Evolutionary conservation across 352 stramenopile genomes (phyloP).

Genomic region (Pythium phragmitis): DNA sequence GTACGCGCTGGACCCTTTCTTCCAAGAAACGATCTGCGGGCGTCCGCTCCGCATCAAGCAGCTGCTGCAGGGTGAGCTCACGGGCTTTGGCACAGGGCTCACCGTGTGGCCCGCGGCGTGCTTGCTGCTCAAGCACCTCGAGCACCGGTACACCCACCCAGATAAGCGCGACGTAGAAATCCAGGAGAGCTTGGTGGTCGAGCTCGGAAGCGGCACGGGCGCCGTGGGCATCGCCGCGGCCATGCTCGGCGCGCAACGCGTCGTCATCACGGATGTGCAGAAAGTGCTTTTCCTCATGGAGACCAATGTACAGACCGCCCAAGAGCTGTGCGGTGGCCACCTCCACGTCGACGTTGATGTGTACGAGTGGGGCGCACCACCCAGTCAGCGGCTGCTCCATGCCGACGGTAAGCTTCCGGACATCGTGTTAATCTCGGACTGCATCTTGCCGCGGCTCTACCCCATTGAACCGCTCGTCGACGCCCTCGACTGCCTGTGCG

Average conservation of each 20-base stretch:
- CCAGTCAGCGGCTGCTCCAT: slow-evolving; percentile 35
- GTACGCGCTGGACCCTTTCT: slow-evolving; percentile 67
- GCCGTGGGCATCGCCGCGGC: slow-evolving; percentile 87
- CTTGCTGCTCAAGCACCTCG: slow-evolving; percentile 77
- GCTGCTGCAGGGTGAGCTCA: slow-evolving; percentile 75
- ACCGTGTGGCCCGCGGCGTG: slow-evolving; percentile 84
- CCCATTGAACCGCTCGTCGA: slow-evolving; percentile 93
- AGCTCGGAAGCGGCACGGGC: slow-evolving; percentile 92
- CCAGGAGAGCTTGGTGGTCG: slow-evolving; percentile 64
- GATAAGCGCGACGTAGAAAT: slow-evolving; percentile 10
- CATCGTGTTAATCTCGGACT: slow-evolving; percentile 93
- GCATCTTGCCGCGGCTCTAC: slow-evolving; percentile 95
- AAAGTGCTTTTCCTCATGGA: slow-evolving; percentile 88
- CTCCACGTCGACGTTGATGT: slow-evolving; percentile 61
- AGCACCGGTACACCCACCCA: slow-evolving; percentile 40
- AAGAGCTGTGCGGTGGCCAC: slow-evolving; percentile 26
- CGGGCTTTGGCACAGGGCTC: slow-evolving; percentile 75
- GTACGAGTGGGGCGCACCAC: slow-evolving; percentile 89
- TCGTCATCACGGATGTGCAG: slow-evolving; percentile 91
- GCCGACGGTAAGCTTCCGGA: slow-evolving; percentile 36
- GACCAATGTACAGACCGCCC: slow-evolving; percentile 75
- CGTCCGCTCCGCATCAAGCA: slow-evolving; percentile 64
- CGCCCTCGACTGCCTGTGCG: slow-evolving; percentile 74
- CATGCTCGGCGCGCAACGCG: slow-evolving; percentile 76
- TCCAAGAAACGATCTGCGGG: slow-evolving; percentile 44